Percentiles rank a stretch among this genome's conserved stretches.
phyloP scores from a whole-genome alignment of 75 land plant species.

The Sequoiadendron giganteum region DNA sequence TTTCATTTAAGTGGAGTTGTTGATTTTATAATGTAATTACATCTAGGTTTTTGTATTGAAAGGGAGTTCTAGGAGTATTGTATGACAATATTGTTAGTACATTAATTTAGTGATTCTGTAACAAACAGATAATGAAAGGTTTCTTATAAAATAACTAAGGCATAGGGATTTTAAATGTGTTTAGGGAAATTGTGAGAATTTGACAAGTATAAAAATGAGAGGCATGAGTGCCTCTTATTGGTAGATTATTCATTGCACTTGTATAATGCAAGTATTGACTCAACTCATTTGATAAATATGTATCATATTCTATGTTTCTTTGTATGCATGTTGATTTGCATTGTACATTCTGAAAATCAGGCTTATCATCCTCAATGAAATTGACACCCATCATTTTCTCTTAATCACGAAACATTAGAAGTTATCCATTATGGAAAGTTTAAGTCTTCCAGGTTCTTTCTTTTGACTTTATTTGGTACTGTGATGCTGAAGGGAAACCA shows the following conservation, averaged over 20 bases:
- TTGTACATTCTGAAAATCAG: background rate
- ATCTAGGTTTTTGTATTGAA: background rate
- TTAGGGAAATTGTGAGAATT: background rate
- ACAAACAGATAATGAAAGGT: background rate
- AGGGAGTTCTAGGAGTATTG: background rate
- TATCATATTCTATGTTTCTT: background rate
- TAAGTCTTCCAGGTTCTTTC: background rate
- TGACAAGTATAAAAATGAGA: background rate
- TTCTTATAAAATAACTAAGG: background rate
- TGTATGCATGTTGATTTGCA: background rate
- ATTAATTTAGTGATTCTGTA: background rate
- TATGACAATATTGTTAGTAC: background rate
- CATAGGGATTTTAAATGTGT: background rate
- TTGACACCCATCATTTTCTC: background rate
- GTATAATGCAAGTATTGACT: background rate
- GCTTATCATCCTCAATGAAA: background rate
- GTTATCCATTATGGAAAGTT: background rate
- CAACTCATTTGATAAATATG: background rate
- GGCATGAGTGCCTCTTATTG: background rate
- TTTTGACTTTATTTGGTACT: constrained; percentile 10
- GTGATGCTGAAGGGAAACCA: constrained; percentile 60
- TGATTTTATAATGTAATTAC: background rate
- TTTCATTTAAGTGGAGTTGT: background rate
- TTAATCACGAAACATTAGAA: background rate
- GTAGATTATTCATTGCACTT: background rate